Evolutionary conservation across 768 basidiomycete species (phyloP).

Genomic region (Kondoa malvinella): DNA sequence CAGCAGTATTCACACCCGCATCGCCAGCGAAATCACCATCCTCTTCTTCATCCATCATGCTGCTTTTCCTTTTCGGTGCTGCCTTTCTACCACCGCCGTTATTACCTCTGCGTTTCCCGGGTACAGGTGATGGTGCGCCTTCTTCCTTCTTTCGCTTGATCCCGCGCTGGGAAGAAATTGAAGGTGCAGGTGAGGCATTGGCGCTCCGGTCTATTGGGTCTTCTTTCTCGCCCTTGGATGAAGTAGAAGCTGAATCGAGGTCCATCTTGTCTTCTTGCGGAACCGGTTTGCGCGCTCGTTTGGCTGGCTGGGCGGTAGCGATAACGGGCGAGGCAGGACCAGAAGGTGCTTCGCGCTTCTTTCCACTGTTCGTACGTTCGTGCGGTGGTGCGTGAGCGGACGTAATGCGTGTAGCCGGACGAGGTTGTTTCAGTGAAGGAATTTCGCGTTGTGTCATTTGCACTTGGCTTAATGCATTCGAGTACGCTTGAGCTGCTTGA

Average conservation of each 20-base stretch:
- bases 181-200: neutral
- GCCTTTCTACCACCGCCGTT: neutral
- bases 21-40: neutral
- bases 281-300: neutral
- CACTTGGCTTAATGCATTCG: neutral
- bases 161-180: neutral
- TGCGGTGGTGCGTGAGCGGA: neutral
- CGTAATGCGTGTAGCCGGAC: neutral
- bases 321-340: neutral
- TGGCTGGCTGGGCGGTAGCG: neutral
- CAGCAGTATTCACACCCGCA: neutral
- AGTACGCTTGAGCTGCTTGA: constrained; percentile 4
- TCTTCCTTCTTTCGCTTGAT: neutral
- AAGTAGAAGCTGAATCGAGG: neutral
- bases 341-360: neutral
- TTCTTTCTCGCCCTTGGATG: neutral
- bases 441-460: neutral
- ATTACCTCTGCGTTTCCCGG: constrained; percentile 6
- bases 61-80: neutral
- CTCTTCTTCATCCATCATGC: constrained; percentile 1
- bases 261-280: neutral
- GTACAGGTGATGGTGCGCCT: neutral
- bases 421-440: neutral
- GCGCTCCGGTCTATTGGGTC: neutral
- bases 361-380: neutral